Base-by-base conservation (phyloP, 2,329 filamentous ascomycete species). In the Fusarium sp. region DNA sequence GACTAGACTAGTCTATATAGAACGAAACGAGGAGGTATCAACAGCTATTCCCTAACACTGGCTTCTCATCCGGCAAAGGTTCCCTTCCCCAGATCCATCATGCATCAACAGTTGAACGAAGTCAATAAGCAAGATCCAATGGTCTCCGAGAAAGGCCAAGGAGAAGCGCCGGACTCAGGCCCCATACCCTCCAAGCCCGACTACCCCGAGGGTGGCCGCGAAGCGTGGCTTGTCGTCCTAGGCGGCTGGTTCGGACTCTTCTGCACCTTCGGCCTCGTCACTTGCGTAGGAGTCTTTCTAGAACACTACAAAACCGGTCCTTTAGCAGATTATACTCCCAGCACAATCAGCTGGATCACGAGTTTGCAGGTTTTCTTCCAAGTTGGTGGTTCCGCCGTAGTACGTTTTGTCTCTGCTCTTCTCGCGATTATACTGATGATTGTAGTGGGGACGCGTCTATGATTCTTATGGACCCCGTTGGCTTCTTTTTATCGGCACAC, bases 171-270 rank as follows among this genome's bases (percentile, higher is more conserved):
- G n/a, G n/a, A n/a, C n/a, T n/a, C n/a, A n/a, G n/a, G n/a, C n/a
- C n/a, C n/a, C 18, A 37, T 37, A 0, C 3, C 7, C 1, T 12
- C 1, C 0, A 48, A 30, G 2, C 13, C 9, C 2, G 42, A 42
- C 2, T 60, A 58, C 2, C 42, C 57, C 0, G 52, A 60, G 4
- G 57, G 57, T 0, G 52, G 52, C 0, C 13, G 12, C 4, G 52
- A 58, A 8, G 57, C 57, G 21, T 60, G 57, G 57, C 53, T 60
- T 0, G 57, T 58, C 2, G 53, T 60, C 0, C 1, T 42, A 0
- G 57, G 57, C 2, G 53, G 53, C 8, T 60, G 57, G 53, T 60
- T 48, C 1, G 57, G 57, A 0, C 41, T 60, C 25, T 60, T 60
- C 18, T 60, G 57, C 4, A 48, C 57, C 4, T 60, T 60, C 2